These are phyloP conservation scores for Proliferodiscus dingleyae DNA, from an alignment of 2,329 filamentous ascomycete species.

Conservation along the genomic window DNA sequence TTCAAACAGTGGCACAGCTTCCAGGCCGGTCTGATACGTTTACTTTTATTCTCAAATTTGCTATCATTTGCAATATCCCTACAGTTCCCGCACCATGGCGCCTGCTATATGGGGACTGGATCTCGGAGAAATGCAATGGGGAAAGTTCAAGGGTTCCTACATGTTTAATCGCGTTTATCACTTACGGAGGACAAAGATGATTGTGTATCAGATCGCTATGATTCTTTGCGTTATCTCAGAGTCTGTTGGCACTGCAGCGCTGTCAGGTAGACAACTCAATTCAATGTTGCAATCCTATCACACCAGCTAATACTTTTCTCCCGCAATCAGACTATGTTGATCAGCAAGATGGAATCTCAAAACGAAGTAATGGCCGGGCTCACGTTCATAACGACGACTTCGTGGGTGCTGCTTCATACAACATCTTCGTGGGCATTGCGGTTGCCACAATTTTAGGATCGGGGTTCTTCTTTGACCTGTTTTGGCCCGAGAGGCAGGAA, in stretches of 20 bases:
- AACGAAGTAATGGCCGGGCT: slow-evolving; percentile 33
- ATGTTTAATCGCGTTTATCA: slow-evolving; percentile 55
- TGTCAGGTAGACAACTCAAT: slow-evolving; percentile 41
- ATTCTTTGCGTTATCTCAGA: slow-evolving; percentile 53
- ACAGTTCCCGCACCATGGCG: slow-evolving; percentile 37
- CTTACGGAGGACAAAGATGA: slow-evolving; percentile 52
- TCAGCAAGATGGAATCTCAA: slow-evolving; percentile 44
- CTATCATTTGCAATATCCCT: too few species aligned
- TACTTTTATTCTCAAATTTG: too few species aligned
- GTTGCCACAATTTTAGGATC: slow-evolving; percentile 54
- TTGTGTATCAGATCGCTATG: slow-evolving; percentile 56
- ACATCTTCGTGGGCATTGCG: slow-evolving; percentile 53
- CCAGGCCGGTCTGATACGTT: too few species aligned
- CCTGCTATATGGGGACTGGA: slow-evolving; percentile 52
- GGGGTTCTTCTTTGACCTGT: slow-evolving; percentile 58
- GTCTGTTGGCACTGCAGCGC: slow-evolving; percentile 49
- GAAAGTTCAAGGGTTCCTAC: slow-evolving; percentile 51
- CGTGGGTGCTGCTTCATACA: slow-evolving; percentile 50
- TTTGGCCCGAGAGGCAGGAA: slow-evolving; percentile 53
- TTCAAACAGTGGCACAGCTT: too few species aligned
- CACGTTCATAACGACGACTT: slow-evolving; percentile 51
- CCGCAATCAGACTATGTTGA: slow-evolving; percentile 48
- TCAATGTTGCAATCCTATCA: too few species aligned
- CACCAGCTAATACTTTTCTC: slow-evolving; percentile 1
- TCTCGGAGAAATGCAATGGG: slow-evolving; percentile 52